Base-by-base conservation (phyloP, 768 basidiomycete genomes). In the Pholiota microspora region DNA sequence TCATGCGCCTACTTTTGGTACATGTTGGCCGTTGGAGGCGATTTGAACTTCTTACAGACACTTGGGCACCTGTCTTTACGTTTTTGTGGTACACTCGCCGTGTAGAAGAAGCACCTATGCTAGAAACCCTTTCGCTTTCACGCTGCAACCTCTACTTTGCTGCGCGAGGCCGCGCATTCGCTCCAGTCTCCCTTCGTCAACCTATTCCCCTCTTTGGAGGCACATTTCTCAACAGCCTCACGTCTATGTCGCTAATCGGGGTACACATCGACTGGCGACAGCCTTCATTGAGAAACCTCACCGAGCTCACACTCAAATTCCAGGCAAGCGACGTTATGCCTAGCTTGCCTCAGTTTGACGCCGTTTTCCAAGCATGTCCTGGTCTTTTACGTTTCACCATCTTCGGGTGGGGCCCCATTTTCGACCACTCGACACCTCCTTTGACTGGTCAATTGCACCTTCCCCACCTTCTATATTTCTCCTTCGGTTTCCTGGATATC, bases 61-160 rank as follows among this genome's bases (percentile, higher is more conserved):
- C 81, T 3, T 86, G 84, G 82, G 70, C 72, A 1, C 83, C 84
- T 9, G 77, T 84, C 10, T 78, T 76, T 59, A 69, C 74, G 7
- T 82, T 84, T 59, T 73, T 85, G 8, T 71, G 67, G 32, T 70
- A 67, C 51, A 75, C 78, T 3, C 65, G 63, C 9, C 50, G 64
- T 7, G 64, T 73, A 24, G 62, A 65, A 4, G 60, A 69, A 0
- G 67, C 70, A 0, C 76, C 77, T 1, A 58, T 66, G 16, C 67
- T 85, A 4, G 67, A 74, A 51, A 62, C 62, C 2, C 61, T 85
- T 28, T 71, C 71, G 3, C 71, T 85, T 1, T 76, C 77, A 15
- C 73, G 84, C 21, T 85, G 83, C 63, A 85, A 85, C 61, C 80
- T 78, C 4, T 85, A 78, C 66, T 77, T 82, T 49, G 80, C 79